Evolutionary conservation across 495 filamentous ascomycete genomes (phyloP).

Genomic region (Schizothecium vesticola): DNA sequence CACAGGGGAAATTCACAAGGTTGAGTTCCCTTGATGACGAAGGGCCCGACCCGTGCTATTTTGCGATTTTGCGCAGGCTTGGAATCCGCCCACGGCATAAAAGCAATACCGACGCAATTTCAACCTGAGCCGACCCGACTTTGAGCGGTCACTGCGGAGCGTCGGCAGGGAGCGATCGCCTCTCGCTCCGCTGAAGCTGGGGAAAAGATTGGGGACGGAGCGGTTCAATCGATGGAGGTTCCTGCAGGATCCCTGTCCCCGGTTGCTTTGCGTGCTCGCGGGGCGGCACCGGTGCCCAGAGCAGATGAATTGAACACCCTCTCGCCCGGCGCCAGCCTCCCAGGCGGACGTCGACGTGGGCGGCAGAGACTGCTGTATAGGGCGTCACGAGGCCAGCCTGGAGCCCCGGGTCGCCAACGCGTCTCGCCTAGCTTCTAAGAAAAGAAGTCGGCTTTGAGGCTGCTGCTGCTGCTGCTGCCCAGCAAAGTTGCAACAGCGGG

Average conservation of each 20-base stretch:
- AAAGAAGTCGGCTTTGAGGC: slow-evolving; percentile 21
- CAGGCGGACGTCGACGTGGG: not conserved
- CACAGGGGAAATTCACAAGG: not conserved
- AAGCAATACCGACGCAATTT: slow-evolving; percentile 28
- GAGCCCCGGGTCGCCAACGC: slow-evolving; percentile 9
- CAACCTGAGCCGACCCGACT: slow-evolving; percentile 2
- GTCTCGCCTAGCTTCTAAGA: slow-evolving; percentile 23
- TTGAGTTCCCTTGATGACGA: slow-evolving; percentile 5
- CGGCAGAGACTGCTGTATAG: not conserved
- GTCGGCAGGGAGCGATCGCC: slow-evolving; percentile 8
- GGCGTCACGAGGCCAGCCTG: slow-evolving; percentile 9
- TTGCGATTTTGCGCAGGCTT: slow-evolving; percentile 1
- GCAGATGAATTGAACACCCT: slow-evolving; percentile 27
- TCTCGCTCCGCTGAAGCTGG: slow-evolving; percentile 1
- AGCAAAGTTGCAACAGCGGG: slow-evolving; percentile 22
- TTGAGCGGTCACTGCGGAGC: not conserved
- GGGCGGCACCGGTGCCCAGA: slow-evolving; percentile 13
- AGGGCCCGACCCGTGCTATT: slow-evolving; percentile 4
- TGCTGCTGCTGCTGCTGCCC: slow-evolving; percentile 15
- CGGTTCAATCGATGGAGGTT: slow-evolving; percentile 15
- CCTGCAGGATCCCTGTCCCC: slow-evolving; percentile 22
- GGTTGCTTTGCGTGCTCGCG: not conserved
- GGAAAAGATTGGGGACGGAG: not conserved
- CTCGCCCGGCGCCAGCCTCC: not conserved
- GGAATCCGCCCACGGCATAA: slow-evolving; percentile 10